Base-by-base conservation (phyloP, 129 eudicot genomes). In the Helianthus annuus region DNA sequence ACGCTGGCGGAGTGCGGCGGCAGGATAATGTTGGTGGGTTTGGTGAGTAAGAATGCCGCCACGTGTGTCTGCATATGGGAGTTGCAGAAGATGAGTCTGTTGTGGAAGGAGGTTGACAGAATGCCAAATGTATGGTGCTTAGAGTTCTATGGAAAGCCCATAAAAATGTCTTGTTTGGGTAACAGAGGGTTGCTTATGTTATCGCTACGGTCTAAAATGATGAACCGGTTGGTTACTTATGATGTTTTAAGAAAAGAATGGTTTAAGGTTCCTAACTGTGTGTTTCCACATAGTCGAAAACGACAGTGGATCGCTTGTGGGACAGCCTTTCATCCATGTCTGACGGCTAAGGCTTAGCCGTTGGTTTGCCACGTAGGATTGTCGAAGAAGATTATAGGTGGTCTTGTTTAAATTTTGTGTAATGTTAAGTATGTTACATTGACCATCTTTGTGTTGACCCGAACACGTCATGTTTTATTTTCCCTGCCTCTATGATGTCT, bases 101-200 rank as follows among this genome's bases (percentile, higher is more conserved):
- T 93, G 83, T 93, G 98, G 98, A 93, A 90, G 98, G 98, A 93
- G 98, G 98, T 90, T 84, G 98, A 93, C 98, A 93, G 98, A 93
- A 94, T 94, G 99, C 99, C 99, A 94, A 94, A 94, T 79, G 17
- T 77, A 78, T 86, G 84, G 99, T 90, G 99, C 99, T 94, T 94
- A 91, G 97, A 94, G 64, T 94, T 90, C 70, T 94, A 94, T 56
- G 99, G 97, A 59, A 94, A 94, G 99, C 96, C 88, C 89, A 84
- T 94, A 32, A 82, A 85, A 56, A 94, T 94, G 99, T 90, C 88
- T 48, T 90, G 97, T 80, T 82, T 94, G 88, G 99, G 99, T 73
- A 94, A 94, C 84, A 83, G 80, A 75, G 99, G 93, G 4, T 78
- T 94, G 87, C 84, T 94, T 34, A 90, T 94, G 99, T 80, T 94